Percentiles rank a stretch among this genome's conserved stretches.
Evolutionary conservation across 2,329 filamentous ascomycete species (phyloP).

Genomic region (Amauroascus niger): DNA sequence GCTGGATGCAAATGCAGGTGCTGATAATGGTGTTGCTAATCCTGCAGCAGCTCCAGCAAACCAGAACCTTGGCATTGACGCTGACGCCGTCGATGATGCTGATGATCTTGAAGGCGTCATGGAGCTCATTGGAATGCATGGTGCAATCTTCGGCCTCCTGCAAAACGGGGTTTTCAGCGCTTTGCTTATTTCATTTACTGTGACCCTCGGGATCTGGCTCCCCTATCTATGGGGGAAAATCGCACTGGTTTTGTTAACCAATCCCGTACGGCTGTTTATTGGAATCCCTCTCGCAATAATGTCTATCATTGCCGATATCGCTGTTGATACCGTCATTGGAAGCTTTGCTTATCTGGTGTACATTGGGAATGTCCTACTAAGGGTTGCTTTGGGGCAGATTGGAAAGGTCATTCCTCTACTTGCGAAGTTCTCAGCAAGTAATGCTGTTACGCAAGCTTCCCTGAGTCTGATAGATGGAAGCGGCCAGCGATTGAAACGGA

Average conservation of each 20-base stretch:
- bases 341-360: constrained; percentile 47
- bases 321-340: constrained; percentile 66
- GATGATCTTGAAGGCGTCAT: constrained; percentile 95
- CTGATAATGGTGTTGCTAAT: constrained; percentile 27
- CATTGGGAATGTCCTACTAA: constrained; percentile 29
- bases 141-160: constrained; percentile 76
- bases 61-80: constrained; percentile 60
- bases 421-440: constrained; percentile 30
- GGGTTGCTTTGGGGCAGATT: constrained; percentile 28
- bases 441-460: constrained; percentile 33
- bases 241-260: constrained; percentile 66
- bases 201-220: constrained; percentile 76
- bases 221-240: constrained; percentile 89
- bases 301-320: constrained; percentile 63
- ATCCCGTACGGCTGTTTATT: constrained; percentile 58
- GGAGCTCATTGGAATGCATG: constrained; percentile 93
- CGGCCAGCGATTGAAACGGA: constrained; percentile 31
- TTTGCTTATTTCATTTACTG: constrained; percentile 76
- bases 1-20: constrained; percentile 25
- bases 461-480: constrained; percentile 36
- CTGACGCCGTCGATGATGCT: constrained; percentile 54
- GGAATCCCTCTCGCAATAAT: constrained; percentile 62
- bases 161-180: constrained; percentile 94
- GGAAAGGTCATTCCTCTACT: constrained; percentile 27
- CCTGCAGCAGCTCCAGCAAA: constrained; percentile 39